Conservation (phyloP, 306 rosid genomes). For the Cicer pinnatifidum region DNA sequence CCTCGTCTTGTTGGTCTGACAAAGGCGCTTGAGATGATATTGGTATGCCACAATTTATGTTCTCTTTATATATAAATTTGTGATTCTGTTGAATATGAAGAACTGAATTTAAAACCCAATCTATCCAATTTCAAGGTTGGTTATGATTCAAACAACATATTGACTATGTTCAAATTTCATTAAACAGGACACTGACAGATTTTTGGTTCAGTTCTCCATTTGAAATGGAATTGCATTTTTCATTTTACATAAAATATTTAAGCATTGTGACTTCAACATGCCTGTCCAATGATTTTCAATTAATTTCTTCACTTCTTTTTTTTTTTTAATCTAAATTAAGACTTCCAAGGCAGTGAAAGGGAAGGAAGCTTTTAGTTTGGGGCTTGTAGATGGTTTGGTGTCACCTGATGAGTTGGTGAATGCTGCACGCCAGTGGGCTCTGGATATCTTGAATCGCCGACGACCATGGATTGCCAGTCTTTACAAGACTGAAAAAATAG, state of each 20-base stretch:
- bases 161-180: slow-evolving; percentile 32
- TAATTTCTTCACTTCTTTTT: slow-evolving; percentile 26
- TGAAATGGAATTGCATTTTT: slow-evolving; percentile 33
- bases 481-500: slow-evolving; percentile 78
- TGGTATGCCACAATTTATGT: slow-evolving; percentile 58
- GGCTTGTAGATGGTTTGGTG: slow-evolving; percentile 86
- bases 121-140: slow-evolving; percentile 33
- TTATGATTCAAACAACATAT: slow-evolving; percentile 1
- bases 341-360: slow-evolving; percentile 86
- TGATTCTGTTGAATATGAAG: slow-evolving; percentile 26
- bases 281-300: slow-evolving; percentile 35
- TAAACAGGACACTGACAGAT: neutral
- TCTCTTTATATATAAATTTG: slow-evolving; percentile 27
- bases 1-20: slow-evolving; percentile 98
- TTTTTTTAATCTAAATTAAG: slow-evolving; percentile 44
- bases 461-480: slow-evolving; percentile 92
- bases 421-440: slow-evolving; percentile 84
- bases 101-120: slow-evolving; percentile 36
- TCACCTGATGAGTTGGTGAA: slow-evolving; percentile 70
- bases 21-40: slow-evolving; percentile 91
- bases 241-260: slow-evolving; percentile 25
- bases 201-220: slow-evolving; percentile 46
- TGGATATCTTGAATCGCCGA: slow-evolving; percentile 68
- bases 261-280: slow-evolving; percentile 22
- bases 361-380: slow-evolving; percentile 76